Evolutionary conservation across 768 basidiomycete genomes (phyloP), one percentile per base, ranked within the genome.

Genomic region (Hericium erinaceus): DNA sequence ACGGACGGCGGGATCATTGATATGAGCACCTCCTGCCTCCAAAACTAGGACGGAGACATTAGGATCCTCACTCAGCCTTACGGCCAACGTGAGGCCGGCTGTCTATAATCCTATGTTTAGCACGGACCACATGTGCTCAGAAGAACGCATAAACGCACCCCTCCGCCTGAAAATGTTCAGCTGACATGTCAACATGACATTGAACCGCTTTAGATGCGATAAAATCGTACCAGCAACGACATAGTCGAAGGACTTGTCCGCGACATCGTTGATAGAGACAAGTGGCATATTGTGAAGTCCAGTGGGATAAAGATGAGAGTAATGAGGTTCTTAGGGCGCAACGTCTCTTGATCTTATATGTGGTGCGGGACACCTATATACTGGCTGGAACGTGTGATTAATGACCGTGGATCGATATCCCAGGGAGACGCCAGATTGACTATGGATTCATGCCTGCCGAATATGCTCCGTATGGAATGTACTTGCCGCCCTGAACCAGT

Each of bases 61-160:
- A 2, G 64, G 52, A 58, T 74, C 69, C 49, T 73, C 70, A 2
- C 68, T 57, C 28, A 77, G 62, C 13, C 75, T 65, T 10, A 62
- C 65, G 16, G 74, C 75, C 26, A 76, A 60, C 2, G 71, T 70
- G 40, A 74, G 60, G 24, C 75, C 75, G 15, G 71, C 70, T n/a
- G 59, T 60, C 50, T 51, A 22, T 8, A 18, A 26, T 22, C 13
- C 41, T 57, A 40, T 58, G 15, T 20, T n/a, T 22, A 10, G 18
- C 11, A 20, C 18, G 26, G n/a, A 7, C 46, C n/a, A 9, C n/a
- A n/a, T n/a, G 13, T n/a, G 28, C 20, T 10, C 2, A 38, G 26
- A 24, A 13, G 18, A 16, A 40, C 12, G 41, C 12, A 46, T 20
- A n/a, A 11, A 33, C 54, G 54, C 26, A 55, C 54, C 5, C 55